Evolutionary conservation across 768 basidiomycete species (phyloP).

Genomic region (Serendipita sp.): DNA sequence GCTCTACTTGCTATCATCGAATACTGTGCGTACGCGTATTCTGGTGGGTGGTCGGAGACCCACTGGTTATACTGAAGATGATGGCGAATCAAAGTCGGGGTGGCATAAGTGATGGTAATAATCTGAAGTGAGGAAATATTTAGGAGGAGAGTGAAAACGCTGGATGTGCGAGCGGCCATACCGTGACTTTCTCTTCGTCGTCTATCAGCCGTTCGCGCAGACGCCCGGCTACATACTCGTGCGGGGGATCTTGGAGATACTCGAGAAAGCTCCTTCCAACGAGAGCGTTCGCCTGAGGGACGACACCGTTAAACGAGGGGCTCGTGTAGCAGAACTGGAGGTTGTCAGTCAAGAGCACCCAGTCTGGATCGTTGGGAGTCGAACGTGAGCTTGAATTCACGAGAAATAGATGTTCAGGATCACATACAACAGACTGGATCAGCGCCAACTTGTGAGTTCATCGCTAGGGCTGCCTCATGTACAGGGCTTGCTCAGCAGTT

Average conservation of each 20-base stretch:
- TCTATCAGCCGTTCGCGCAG: not conserved
- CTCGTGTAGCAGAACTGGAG: constrained; percentile 5
- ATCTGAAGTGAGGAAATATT: not conserved
- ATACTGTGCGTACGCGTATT: not conserved
- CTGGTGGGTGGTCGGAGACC: not conserved
- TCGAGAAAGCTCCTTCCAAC: constrained; percentile 3
- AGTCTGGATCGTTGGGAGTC: not conserved
- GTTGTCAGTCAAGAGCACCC: not conserved
- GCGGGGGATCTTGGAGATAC: not conserved
- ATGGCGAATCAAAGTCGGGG: not conserved
- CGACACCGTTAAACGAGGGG: constrained; percentile 1
- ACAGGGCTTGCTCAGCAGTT: not conserved
- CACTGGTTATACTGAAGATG: not conserved
- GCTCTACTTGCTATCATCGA: not conserved
- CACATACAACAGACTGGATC: constrained; percentile 6
- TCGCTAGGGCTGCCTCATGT: not conserved
- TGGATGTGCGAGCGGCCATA: not conserved
- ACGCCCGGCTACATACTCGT: not conserved
- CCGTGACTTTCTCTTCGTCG: not conserved
- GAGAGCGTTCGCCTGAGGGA: not conserved
- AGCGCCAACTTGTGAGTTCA: not conserved
- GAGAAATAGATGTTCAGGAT: not conserved
- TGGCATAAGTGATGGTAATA: not conserved
- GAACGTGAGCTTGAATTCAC: not conserved
- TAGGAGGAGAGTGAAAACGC: not conserved